A percentile compares a stretch with the other conserved stretches of the same genome.
phyloP scores from a whole-genome alignment of 1,284 basidiomycete genomes.

The Sporisorium scitamineum region DNA sequence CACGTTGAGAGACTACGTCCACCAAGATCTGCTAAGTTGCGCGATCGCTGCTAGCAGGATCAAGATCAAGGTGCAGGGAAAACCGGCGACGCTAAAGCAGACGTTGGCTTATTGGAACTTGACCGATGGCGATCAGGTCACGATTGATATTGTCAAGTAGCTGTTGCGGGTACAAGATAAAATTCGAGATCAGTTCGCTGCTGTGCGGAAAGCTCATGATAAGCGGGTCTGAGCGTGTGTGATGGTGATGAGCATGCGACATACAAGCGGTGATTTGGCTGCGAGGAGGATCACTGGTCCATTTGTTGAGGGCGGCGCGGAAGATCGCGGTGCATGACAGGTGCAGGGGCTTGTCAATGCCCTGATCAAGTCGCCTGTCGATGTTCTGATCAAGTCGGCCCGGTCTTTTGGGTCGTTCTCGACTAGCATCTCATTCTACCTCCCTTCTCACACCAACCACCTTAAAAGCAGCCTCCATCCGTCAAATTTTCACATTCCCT shows the following conservation, averaged over 20 bases:
- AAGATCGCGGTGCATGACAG: no score
- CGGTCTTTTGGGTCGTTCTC: no score
- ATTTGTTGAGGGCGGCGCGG: neutral
- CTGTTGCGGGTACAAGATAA: no score
- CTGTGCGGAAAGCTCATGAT: neutral
- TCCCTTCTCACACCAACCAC: neutral
- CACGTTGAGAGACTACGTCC: conserved; percentile 62
- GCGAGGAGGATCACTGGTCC: neutral
- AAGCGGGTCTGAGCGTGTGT: neutral
- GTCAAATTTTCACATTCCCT: neutral
- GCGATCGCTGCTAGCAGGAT: conserved; percentile 62
- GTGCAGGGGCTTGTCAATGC: neutral
- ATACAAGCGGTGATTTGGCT: neutral
- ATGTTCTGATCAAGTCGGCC: neutral
- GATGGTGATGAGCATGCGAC: neutral
- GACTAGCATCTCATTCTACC: neutral
- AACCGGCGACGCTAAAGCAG: conserved; percentile 62
- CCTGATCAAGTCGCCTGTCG: neutral
- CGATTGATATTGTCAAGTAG: conserved; percentile 51
- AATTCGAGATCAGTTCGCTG: neutral
- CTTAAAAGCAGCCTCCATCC: neutral
- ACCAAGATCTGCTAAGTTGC: conserved; percentile 53
- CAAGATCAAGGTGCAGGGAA: conserved; percentile 57
- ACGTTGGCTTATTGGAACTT: conserved; percentile 66
- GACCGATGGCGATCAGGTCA: conserved; percentile 56